These are phyloP conservation scores for Mitragyna speciosa DNA, from an alignment of 257 asterid genomes.

Conservation along the genomic window DNA sequence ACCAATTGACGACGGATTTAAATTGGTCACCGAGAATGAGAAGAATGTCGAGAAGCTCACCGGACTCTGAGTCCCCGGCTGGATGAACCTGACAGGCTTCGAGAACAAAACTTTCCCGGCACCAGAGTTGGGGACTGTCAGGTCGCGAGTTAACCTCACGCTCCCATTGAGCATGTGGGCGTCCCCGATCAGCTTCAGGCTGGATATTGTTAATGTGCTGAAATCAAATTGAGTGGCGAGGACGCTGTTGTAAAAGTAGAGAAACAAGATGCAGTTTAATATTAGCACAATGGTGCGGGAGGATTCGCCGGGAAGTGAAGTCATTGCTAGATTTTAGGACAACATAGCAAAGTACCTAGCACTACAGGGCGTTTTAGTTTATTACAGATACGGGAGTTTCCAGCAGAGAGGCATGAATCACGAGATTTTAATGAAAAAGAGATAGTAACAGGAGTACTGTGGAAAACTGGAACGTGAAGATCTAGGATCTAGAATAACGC, in stretches of 20 bases:
- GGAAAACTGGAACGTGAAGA: neutral
- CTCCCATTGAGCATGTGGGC: conserved; percentile 75
- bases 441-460: neutral
- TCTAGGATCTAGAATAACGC: neutral
- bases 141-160: conserved; percentile 64
- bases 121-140: conserved; percentile 71
- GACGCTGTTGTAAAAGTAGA: conserved; percentile 18
- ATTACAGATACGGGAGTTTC: neutral
- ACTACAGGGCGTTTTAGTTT: neutral
- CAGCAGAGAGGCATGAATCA: neutral
- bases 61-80: conserved; percentile 37
- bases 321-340: conserved; percentile 41
- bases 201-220: conserved; percentile 53
- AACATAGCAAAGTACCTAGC: conserved; percentile 25
- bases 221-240: conserved; percentile 50
- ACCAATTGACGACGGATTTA: conserved; percentile 80
- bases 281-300: conserved; percentile 12
- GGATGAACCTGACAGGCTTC: conserved; percentile 57
- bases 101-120: conserved; percentile 72
- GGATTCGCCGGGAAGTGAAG: conserved; percentile 37
- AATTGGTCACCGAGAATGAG: conserved; percentile 62
- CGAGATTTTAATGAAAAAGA: conserved; percentile 13
- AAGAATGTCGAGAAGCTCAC: conserved; percentile 75
- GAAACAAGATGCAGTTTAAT: neutral
- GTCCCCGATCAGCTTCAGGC: conserved; percentile 74